These are phyloP conservation scores for Borovskyia barvae DNA, from an alignment of 208 protist species.

Conservation along the genomic window DNA sequence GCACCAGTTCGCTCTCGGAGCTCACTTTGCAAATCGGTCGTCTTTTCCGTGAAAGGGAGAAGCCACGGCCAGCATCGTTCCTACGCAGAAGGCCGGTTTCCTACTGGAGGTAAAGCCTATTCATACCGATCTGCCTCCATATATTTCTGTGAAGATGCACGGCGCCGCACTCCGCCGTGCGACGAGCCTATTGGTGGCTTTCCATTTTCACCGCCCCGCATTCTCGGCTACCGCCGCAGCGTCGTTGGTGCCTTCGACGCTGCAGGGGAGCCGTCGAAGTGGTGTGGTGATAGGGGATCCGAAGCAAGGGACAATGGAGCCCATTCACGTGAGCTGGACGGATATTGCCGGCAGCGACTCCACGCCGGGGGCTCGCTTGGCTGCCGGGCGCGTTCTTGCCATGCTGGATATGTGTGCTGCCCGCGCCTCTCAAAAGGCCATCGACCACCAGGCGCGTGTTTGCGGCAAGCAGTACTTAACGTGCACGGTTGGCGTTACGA, in stretches of 20 bases:
- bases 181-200: not conserved
- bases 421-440: conserved; percentile 45
- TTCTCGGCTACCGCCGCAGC: not conserved
- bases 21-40: not conserved
- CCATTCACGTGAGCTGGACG: conserved; percentile 63
- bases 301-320: conserved; percentile 46
- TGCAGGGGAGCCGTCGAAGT: conserved; percentile 1
- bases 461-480: conserved; percentile 34
- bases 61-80: not conserved
- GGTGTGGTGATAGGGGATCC: conserved; percentile 58
- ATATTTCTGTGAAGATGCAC: not conserved
- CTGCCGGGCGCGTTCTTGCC: conserved; percentile 75
- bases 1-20: not conserved
- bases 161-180: conserved; percentile 19
- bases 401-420: conserved; percentile 90
- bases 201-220: not conserved
- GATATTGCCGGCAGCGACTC: conserved; percentile 73
- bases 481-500: conserved; percentile 83
- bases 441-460: conserved; percentile 14
- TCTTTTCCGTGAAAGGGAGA: not conserved
- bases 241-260: not conserved
- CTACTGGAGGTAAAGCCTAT: not conserved
- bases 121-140: not conserved
- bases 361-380: conserved; percentile 41
- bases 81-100: not conserved